Evolutionary conservation across 2,329 filamentous ascomycete species (phyloP).

Genomic region (Diaporthe citrichinensis): DNA sequence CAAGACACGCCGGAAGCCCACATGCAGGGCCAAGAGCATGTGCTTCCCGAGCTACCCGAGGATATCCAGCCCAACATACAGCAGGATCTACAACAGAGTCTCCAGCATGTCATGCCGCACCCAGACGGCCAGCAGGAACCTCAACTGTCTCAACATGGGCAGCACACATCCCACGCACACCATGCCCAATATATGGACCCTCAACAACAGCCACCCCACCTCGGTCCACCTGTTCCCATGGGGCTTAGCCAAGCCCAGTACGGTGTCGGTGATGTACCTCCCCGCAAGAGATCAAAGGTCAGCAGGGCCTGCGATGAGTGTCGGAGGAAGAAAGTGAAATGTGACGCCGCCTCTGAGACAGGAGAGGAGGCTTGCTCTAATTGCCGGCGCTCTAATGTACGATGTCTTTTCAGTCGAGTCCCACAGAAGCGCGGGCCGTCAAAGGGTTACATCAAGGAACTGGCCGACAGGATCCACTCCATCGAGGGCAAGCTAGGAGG

Average conservation of each 20-base stretch:
- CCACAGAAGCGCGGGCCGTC: slow-evolving; percentile 91
- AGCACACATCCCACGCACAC: slow-evolving; percentile 49
- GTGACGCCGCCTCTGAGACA: slow-evolving; percentile 83
- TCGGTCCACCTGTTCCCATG: slow-evolving; percentile 53
- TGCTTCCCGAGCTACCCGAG: slow-evolving; percentile 52
- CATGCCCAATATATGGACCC: slow-evolving; percentile 47
- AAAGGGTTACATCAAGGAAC: slow-evolving; percentile 95
- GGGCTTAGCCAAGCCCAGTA: slow-evolving; percentile 63
- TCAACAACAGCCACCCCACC: slow-evolving; percentile 46
- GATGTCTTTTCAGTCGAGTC: slow-evolving; percentile 87
- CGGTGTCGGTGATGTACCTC: slow-evolving; percentile 68
- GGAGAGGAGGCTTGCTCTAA: slow-evolving; percentile 84
- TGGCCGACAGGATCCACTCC: slow-evolving; percentile 85
- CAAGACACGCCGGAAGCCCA: slow-evolving; percentile 46
- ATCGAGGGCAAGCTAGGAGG: slow-evolving; percentile 81
- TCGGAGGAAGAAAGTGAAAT: slow-evolving; percentile 90
- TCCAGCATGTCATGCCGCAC: slow-evolving; percentile 46
- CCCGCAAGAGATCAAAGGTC: slow-evolving; percentile 86
- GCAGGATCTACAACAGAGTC: slow-evolving; percentile 50
- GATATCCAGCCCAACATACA: slow-evolving; percentile 57
- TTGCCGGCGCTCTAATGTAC: slow-evolving; percentile 81
- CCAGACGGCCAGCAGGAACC: slow-evolving; percentile 44
- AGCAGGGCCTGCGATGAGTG: slow-evolving; percentile 93
- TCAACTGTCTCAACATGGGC: slow-evolving; percentile 36
- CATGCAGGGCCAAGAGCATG: slow-evolving; percentile 46